Percentiles rank a stretch among this genome's conserved stretches.
These are phyloP conservation scores for Penicillium brasilianum DNA, from an alignment of 2,329 filamentous ascomycete genomes.

Conservation along the genomic window DNA sequence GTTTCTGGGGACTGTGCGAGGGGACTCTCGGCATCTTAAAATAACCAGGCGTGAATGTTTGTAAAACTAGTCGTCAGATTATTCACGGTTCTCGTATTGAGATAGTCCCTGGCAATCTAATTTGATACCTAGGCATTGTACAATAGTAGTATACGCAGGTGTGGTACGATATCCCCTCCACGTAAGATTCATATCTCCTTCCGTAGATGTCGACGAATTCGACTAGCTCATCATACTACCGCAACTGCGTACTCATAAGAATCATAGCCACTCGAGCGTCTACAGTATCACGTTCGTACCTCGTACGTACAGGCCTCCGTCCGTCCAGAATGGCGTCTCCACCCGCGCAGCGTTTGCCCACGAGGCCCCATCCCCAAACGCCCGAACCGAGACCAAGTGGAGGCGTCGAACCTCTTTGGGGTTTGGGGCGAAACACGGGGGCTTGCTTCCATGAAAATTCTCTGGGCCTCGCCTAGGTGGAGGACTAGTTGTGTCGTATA, in stretches of 20 bases:
- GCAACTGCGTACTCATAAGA: no score
- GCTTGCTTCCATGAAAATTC: constrained; percentile 10
- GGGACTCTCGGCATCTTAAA: no score
- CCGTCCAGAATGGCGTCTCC: neutral
- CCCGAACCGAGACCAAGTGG: constrained; percentile 6
- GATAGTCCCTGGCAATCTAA: neutral
- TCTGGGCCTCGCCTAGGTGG: neutral
- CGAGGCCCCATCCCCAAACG: constrained; percentile 3
- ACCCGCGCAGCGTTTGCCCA: neutral
- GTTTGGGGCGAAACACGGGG: constrained; percentile 8
- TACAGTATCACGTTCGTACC: neutral
- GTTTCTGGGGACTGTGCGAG: no score
- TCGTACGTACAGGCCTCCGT: no score
- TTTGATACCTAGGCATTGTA: neutral
- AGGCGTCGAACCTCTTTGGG: neutral
- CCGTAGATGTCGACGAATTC: no score
- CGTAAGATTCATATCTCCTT: no score
- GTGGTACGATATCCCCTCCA: neutral
- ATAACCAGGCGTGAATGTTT: no score
- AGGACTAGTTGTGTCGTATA: no score
- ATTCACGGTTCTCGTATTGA: neutral
- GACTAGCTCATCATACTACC: no score
- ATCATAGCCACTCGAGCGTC: neutral
- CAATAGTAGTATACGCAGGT: neutral
- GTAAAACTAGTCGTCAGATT: no score